phyloP scores from a whole-genome alignment of 768 basidiomycete genomes.

The Lentinus tigrinus region DNA sequence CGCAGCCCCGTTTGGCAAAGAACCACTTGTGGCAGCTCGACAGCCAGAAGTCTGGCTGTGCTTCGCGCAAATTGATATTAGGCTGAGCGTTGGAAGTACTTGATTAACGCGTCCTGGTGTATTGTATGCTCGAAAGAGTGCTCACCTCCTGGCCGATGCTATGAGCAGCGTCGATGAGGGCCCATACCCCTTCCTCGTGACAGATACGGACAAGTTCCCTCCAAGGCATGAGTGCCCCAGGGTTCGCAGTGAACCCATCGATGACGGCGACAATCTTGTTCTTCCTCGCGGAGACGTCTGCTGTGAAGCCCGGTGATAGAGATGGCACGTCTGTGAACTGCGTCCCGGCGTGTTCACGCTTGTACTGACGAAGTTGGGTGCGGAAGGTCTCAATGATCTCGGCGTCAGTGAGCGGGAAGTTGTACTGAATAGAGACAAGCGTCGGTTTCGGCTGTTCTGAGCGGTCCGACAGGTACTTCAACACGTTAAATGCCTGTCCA shows the following conservation, averaged over 20 bases:
- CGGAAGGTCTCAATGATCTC: slow-evolving; percentile 53
- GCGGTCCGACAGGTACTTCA: slow-evolving; percentile 54
- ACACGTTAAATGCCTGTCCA: slow-evolving; percentile 47
- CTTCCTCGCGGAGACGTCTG: slow-evolving; percentile 10
- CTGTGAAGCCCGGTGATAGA: background rate
- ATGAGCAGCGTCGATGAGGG: slow-evolving; percentile 80
- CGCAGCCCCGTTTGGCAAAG: slow-evolving; percentile 62
- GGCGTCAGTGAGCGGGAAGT: slow-evolving; percentile 49
- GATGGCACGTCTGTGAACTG: slow-evolving; percentile 16
- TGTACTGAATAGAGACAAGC: slow-evolving; percentile 48
- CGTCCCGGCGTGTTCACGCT: slow-evolving; percentile 10
- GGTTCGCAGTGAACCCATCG: slow-evolving; percentile 63
- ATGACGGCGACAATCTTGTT: slow-evolving; percentile 66
- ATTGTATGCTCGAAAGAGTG: background rate
- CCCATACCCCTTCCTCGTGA: slow-evolving; percentile 58
- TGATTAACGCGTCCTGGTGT: background rate
- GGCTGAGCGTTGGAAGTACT: slow-evolving; percentile 3
- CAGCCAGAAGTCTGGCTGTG: slow-evolving; percentile 74
- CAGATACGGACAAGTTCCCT: slow-evolving; percentile 65
- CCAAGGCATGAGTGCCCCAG: slow-evolving; percentile 70
- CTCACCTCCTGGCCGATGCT: slow-evolving; percentile 66
- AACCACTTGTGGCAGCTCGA: slow-evolving; percentile 92
- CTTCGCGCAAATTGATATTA: slow-evolving; percentile 53
- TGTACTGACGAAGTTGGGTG: slow-evolving; percentile 33
- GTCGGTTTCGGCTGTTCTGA: slow-evolving; percentile 47